These are phyloP conservation scores for Geotrichum candidum DNA, from an alignment of 1,139 yeast species.

Conservation along the genomic window DNA sequence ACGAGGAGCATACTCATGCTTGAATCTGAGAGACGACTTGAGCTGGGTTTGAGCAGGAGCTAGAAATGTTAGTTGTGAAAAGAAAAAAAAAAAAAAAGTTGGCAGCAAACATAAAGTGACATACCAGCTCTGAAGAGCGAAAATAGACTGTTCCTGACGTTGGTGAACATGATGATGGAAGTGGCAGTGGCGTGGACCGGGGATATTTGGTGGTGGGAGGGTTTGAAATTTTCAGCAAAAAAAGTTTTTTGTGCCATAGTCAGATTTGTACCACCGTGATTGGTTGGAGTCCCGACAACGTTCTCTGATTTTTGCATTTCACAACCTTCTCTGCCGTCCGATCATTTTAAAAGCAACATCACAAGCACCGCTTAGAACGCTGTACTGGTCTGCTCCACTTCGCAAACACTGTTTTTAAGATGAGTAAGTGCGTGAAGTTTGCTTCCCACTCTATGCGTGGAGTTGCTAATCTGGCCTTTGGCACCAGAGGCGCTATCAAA, in stretches of 20 bases:
- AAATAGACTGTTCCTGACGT: slow-evolving; percentile 9
- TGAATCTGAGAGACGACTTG: slow-evolving; percentile 32
- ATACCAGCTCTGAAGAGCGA: slow-evolving; percentile 13
- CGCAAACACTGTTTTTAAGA: neutral
- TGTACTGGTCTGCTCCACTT: neutral
- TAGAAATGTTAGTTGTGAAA: neutral
- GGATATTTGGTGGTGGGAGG: neutral
- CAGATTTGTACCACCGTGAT: neutral
- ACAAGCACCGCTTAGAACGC: neutral
- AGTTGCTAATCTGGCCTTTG: neutral
- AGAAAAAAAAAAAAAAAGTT: neutral
- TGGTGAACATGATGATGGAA: slow-evolving; percentile 6
- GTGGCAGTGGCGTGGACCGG: neutral
- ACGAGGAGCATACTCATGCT: slow-evolving; percentile 86
- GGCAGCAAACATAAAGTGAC: neutral
- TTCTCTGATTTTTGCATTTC: neutral
- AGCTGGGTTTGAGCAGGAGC: slow-evolving; percentile 3
- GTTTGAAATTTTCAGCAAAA: neutral
- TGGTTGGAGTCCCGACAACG: neutral
- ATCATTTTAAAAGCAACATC: neutral
- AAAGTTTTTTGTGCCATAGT: neutral
- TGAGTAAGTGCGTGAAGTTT: neutral
- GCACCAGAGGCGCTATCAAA: neutral
- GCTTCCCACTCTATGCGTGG: neutral
- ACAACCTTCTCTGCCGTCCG: neutral